Base-by-base conservation (phyloP, 495 filamentous ascomycete species). In the Aspergillus nanangensis region DNA sequence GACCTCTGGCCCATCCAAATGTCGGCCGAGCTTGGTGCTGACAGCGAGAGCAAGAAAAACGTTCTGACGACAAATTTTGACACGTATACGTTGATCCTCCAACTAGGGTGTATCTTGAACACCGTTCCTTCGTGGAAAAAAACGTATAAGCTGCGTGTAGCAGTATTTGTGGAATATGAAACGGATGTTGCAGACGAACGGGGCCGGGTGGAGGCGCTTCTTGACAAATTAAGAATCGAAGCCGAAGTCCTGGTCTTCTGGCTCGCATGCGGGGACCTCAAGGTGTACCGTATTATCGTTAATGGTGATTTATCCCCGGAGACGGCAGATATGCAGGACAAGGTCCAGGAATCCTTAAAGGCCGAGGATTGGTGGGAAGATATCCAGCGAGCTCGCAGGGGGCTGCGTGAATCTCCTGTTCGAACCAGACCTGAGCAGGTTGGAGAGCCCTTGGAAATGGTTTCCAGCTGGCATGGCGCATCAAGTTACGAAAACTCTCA, bases 111-210 rank as follows among this genome's bases (percentile, higher is more conserved):
- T 35, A 95, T 95, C 42, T 67, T 95, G 2, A 80, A 85, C 49
- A 93, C 86, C 5, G 88, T 93, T 3, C 86, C 85, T 5, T 79
- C 82, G 1, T 94, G 88, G 88, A 90, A 88, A 55, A 86, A 80
- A 53, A 74, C 74, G 2, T 92, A 87, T 56, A 76, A 72, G 47
- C 65, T 92, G 15, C 83, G 89, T 31, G 87, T 94, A 3, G 71
- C 80, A 1, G 89, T 93, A 2, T 95, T 94, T 59, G 89, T 94
- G 20, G 89, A 95, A 56, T 94, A 93, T 56, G 88, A 95, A 58
- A 80, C 76, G 14, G 89, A 95, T 47, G 80, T 95, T 14, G 80
- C 82, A 29, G 88, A 94, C 59, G 89, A 95, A 63, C 71, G 80
- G 45, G 75, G 74, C 0, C 71, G 89, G 50, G 83, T 95, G 31